Base-by-base conservation (phyloP, 2,329 filamentous ascomycete genomes). In the Hypoxylon sp. region DNA sequence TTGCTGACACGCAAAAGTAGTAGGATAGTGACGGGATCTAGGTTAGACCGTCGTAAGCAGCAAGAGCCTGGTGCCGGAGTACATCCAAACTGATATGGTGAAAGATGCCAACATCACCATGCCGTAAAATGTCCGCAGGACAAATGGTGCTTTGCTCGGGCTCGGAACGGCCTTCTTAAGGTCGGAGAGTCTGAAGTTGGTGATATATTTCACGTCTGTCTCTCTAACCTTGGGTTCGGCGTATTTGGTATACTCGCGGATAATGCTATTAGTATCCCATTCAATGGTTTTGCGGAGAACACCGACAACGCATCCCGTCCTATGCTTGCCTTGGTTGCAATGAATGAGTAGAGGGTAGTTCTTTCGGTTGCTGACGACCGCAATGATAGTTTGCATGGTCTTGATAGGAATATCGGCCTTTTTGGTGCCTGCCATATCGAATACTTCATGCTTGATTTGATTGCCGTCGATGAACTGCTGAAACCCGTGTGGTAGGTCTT, bases 321-420 rank as follows among this genome's bases (percentile, higher is more conserved):
- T 91, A 75, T 97, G 94, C 85, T 90, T 96, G 75, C 94, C 94
- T 71, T 97, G 94, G 76, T 97, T 97, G 84, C 94, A 97, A 78
- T 97, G 94, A 48, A 97, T 86, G 38, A 97, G 83, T 9, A 97
- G 79, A 0, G 94, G 94, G 70, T 96, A 89, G 67, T 96, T 93
- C 32, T 83, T 79, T 50, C 85, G 85, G 73, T 96, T 87, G 55
- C 95, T 83, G 40, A 95, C 85, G 42, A 95, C 80, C 11, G 86
- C 82, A 22, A 97, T 83, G 46, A 95, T 93, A 6, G 86, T 81
- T 66, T 85, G 84, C 84, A 97, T 93, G 24, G 89, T 87, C 45
- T 82, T 78, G 6, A 87, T 75, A 0, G 91, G 86, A 33, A 93
- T 93, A 7, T 84, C 84, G 57, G 90, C 83, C 71, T 94, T 93